Conservation (phyloP, 148 eudicot genomes). For the Vaccinium corymbosum region DNA sequence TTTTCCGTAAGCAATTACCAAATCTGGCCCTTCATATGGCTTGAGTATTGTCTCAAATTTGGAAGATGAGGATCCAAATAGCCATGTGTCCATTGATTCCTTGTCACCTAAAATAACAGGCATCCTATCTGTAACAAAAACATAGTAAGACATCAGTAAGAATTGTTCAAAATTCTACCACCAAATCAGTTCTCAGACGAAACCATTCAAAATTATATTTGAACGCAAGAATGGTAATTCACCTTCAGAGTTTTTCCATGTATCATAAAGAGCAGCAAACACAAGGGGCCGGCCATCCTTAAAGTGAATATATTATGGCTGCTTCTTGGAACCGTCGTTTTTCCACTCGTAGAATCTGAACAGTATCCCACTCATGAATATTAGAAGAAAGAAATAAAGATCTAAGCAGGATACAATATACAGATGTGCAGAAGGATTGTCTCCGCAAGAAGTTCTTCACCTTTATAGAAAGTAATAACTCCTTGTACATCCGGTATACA, state of each 20-base stretch:
- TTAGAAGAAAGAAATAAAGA: background rate
- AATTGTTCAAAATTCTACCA: background rate
- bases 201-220: background rate
- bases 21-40: slow-evolving; percentile 69
- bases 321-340: slow-evolving; percentile 81
- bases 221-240: slow-evolving; percentile 9
- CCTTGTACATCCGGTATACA: background rate
- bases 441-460: background rate
- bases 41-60: slow-evolving; percentile 58
- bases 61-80: slow-evolving; percentile 56
- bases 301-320: slow-evolving; percentile 85
- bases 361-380: background rate
- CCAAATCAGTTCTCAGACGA: background rate
- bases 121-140: slow-evolving; percentile 69
- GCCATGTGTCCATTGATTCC: slow-evolving; percentile 63
- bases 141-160: background rate
- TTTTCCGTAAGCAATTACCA: slow-evolving; percentile 45
- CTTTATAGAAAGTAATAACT: background rate
- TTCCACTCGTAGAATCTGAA: slow-evolving; percentile 96
- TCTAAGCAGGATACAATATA: background rate
- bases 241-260: slow-evolving; percentile 95
- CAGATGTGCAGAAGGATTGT: background rate
- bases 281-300: slow-evolving; percentile 83
- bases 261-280: slow-evolving; percentile 93
- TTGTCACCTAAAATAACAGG: slow-evolving; percentile 80